Evolutionary conservation across 225 moss, liverwort and hornwort species (phyloP).

Genomic region (Marchantia polymorpha): DNA sequence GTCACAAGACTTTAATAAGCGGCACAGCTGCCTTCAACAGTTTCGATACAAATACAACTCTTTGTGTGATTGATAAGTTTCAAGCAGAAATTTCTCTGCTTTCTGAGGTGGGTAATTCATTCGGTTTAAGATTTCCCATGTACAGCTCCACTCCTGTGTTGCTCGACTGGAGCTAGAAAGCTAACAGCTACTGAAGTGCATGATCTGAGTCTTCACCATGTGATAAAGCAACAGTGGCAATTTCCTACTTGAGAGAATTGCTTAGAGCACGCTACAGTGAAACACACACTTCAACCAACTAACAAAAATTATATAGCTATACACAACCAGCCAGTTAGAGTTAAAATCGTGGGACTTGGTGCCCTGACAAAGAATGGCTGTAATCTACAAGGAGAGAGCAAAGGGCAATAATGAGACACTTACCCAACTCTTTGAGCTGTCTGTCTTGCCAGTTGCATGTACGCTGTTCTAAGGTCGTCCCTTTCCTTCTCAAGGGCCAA

Average conservation of each 20-base stretch:
- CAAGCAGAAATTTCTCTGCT: constrained; percentile 10
- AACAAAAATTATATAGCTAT: constrained; percentile 5
- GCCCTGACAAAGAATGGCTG: not conserved
- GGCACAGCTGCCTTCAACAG: not conserved
- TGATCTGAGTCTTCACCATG: not conserved
- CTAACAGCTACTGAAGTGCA: not conserved
- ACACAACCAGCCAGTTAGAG: constrained; percentile 20
- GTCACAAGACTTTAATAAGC: not conserved
- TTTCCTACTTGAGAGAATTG: not conserved
- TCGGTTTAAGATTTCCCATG: not conserved
- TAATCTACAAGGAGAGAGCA: not conserved
- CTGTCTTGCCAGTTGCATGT: constrained; percentile 42
- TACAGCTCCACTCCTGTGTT: not conserved
- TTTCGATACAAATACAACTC: constrained; percentile 15
- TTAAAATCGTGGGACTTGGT: not conserved
- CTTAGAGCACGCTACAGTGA: not conserved
- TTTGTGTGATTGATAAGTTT: not conserved
- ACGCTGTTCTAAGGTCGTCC: constrained; percentile 46
- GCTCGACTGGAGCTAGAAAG: not conserved
- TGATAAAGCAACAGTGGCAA: not conserved
- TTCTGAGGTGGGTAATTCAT: not conserved
- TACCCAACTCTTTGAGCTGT: constrained; percentile 37
- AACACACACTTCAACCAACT: constrained; percentile 9
- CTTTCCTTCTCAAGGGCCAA: constrained; percentile 37
- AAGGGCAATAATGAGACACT: not conserved